Base-by-base conservation (phyloP, 345 rosid genomes). In the Excoecaria agallocha region DNA sequence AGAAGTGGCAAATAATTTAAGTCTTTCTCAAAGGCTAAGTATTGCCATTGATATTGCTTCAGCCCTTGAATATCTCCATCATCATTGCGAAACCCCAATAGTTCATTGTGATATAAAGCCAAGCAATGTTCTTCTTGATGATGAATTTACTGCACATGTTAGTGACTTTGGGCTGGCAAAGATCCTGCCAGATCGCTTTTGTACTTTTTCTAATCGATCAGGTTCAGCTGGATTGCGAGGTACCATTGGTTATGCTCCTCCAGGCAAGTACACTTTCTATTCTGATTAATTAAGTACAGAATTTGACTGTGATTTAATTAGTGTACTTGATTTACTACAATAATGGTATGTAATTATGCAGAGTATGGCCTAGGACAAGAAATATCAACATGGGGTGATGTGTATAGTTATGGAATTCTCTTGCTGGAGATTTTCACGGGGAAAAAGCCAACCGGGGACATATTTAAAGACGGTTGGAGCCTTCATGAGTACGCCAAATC, bases 91-190 rank as follows among this genome's bases (percentile, higher is more conserved):
- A 59, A 24, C 63, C 0, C 3, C 63, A 25, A 59, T 59, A 59
- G 63, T 59, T 59, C 63, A 59, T 12, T 59, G 63, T 10, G 63
- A 59, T 10, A 2, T 57, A 35, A 57, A 57, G 61, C 61, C 61
- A 1, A 57, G 61, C 35, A 57, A 57, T 20, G 61, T 59, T 59
- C 63, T 59, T 59, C 63, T 59, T 11, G 39, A 59, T 8, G 63
- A 2, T 59, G 63, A 59, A 59, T 12, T 59, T 3, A 25, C 39
- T 1, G 63, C 38, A 0, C 63, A 59, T 59, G 16, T 59, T 15
- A 59, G 63, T 59, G 63, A 59, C 16, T 59, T 59, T 25, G 63
- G 63, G 16, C 10, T 59, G 10, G 63, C 63, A 8, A 59, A 59
- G 24, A 9, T 59, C 37, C 13, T 59, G 24, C 5, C 12, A 1